Evolutionary conservation across 352 stramenopile genomes (phyloP), one percentile per base, ranked within the genome.

Genomic region (Pythium scleroteichum): DNA sequence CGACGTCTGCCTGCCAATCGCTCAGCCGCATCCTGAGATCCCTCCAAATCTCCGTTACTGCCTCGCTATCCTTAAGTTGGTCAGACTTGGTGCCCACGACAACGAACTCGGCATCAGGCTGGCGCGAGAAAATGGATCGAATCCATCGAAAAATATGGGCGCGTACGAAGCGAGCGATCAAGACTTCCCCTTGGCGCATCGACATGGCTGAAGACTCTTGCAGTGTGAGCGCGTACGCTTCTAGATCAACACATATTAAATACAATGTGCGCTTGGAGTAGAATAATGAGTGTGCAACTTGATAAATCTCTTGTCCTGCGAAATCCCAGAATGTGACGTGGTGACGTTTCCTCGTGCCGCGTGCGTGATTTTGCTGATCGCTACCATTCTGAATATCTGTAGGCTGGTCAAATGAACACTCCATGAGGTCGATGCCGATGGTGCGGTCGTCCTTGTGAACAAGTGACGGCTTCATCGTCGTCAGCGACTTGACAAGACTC

Each of bases 401-500:
- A 1, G 5, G 17, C 17, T 46, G 26, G 5, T 45, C 53, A n/a
- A 77, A 77, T 3, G 53, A 19, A 29, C 62, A 75, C 2, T 65
- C 24, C n/a, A 72, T 61, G 7, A 77, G 45, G 16, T 78, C 67
- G 19, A 78, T 73, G 7, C 71, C 71, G 45, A 75, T 69, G 2
- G 71, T 78, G 2, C 67, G 71, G 19, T 64, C 39, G 33, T 73
- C 63, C 14, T 59, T 58, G 7, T 51, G 29, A 20, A 67, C 57
- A 13, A 75, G 54, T 1, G 49, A 63, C 1, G 60, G 24, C 24
- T 41, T 50, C 33, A 61, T 51, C 12, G 49, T 51, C 22, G 29
- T 68, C 16, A 78, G 52, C 24, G 56, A 73, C 35, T 75, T 75
- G 27, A 75, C 64, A 14, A 78, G 58, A 44, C 71, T 78, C 0